phyloP scores from a whole-genome alignment of 2,329 filamentous ascomycete species.

The Lecanosticta acicola region DNA sequence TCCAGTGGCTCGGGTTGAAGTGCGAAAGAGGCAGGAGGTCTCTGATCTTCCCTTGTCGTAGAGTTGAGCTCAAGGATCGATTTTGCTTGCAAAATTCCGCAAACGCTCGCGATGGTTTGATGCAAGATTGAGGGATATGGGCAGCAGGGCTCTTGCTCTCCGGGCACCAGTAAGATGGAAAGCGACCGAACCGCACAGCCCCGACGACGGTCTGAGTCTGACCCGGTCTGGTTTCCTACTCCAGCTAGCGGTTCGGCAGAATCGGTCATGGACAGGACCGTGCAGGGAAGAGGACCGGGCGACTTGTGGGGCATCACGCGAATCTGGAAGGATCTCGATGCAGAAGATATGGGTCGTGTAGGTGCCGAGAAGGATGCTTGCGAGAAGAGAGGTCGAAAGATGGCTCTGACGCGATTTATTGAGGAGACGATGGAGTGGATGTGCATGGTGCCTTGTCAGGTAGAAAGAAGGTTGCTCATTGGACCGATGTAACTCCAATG shows the following conservation, averaged over 20 bases:
- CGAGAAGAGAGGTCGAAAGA: background rate
- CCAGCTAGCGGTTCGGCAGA: background rate
- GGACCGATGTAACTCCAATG: background rate
- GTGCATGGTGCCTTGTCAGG: background rate
- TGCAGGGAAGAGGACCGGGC: background rate
- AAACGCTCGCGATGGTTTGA: too few species aligned
- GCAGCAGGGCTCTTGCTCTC: too few species aligned
- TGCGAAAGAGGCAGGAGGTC: too few species aligned
- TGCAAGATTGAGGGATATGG: too few species aligned
- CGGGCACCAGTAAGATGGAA: too few species aligned
- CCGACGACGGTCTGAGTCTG: background rate
- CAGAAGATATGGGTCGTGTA: background rate
- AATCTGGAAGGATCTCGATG: background rate
- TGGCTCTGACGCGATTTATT: background rate
- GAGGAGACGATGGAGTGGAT: background rate
- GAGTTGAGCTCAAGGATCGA: too few species aligned
- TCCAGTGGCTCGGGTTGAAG: too few species aligned
- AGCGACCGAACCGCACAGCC: background rate
- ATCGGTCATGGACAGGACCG: background rate
- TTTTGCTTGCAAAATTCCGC: too few species aligned
- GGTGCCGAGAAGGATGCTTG: background rate
- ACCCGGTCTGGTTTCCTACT: background rate
- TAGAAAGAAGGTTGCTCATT: slow-evolving; percentile 1
- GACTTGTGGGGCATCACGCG: background rate
- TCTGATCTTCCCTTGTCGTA: too few species aligned